Percentiles rank a stretch among this genome's conserved stretches.
phyloP scores from a whole-genome alignment of 2,329 filamentous ascomycete genomes.

The Cordyceps fumosorosea region DNA sequence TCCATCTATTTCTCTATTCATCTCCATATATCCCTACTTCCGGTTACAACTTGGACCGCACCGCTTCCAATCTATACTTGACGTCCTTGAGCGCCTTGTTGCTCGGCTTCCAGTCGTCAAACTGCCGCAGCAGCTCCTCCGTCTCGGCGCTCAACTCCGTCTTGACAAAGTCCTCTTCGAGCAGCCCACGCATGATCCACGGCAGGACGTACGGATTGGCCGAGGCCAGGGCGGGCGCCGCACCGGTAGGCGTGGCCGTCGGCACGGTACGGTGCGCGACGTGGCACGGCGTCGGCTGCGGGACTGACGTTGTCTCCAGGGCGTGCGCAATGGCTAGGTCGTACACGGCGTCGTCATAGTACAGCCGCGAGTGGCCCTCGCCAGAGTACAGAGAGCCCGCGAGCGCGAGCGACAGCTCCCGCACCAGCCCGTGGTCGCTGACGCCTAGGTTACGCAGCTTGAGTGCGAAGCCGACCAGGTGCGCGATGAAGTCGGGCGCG shows the following conservation, averaged over 20 bases:
- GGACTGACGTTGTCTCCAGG: slow-evolving; percentile 52
- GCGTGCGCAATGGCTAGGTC: slow-evolving; percentile 67
- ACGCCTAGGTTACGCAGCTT: slow-evolving; percentile 92
- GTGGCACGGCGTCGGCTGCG: slow-evolving; percentile 17
- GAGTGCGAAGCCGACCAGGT: slow-evolving; percentile 85
- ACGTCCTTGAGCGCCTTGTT: slow-evolving; percentile 94
- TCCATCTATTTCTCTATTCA: not conserved
- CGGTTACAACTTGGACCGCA: slow-evolving; percentile 71
- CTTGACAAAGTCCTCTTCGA: slow-evolving; percentile 88
- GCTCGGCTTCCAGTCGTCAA: slow-evolving; percentile 86
- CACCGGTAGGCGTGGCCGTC: slow-evolving; percentile 13
- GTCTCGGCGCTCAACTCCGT: slow-evolving; percentile 73
- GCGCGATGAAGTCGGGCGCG: slow-evolving; percentile 86
- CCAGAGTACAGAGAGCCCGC: slow-evolving; percentile 88
- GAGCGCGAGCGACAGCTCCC: slow-evolving; percentile 80
- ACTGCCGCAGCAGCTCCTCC: slow-evolving; percentile 71
- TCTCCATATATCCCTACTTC: not conserved
- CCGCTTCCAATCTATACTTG: slow-evolving; percentile 86
- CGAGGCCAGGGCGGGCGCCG: slow-evolving; percentile 33
- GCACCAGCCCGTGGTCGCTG: slow-evolving; percentile 85
- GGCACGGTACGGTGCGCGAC: slow-evolving; percentile 20
- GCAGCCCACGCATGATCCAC: slow-evolving; percentile 88
- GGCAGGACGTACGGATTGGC: slow-evolving; percentile 86
- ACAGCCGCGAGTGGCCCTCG: slow-evolving; percentile 88
- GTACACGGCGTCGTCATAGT: slow-evolving; percentile 84